Evolutionary conservation across 1,284 basidiomycete genomes (phyloP).

Genomic region (Exobasidium rhododendri): DNA sequence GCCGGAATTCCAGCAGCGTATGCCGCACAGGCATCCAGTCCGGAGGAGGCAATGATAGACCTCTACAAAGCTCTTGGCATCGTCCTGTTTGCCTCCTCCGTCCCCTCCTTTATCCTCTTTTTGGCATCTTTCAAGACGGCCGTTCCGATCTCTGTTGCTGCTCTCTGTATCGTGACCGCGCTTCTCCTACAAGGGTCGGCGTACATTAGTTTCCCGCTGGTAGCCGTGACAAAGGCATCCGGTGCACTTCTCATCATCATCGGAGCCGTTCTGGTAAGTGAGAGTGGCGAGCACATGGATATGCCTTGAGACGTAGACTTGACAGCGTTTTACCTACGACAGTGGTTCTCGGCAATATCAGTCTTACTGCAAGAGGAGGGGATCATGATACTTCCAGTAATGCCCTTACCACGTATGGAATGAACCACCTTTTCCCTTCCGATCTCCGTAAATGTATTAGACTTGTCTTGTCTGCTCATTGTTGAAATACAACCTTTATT

Average conservation of each 20-base stretch:
- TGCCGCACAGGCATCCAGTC: conserved; percentile 19
- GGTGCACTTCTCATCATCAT: conserved; percentile 33
- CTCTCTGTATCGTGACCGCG: conserved; percentile 27
- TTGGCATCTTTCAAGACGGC: conserved; percentile 27
- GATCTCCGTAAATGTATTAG: too few species aligned
- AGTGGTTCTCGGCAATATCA: conserved; percentile 26
- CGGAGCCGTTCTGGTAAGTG: too few species aligned
- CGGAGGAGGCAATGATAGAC: conserved; percentile 13
- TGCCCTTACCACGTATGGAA: conserved; percentile 31
- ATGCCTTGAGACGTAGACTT: too few species aligned
- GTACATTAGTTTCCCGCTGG: conserved; percentile 18
- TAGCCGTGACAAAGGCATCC: conserved; percentile 18
- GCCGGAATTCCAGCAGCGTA: conserved; percentile 31
- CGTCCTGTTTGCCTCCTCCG: conserved; percentile 27
- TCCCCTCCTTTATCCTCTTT: conserved; percentile 36
- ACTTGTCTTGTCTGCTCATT: too few species aligned
- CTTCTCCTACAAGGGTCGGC: conserved; percentile 23
- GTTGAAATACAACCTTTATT: too few species aligned
- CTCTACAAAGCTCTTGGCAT: conserved; percentile 26
- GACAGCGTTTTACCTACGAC: too few species aligned
- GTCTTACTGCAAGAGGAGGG: conserved; percentile 37
- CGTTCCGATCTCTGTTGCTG: conserved; percentile 20
- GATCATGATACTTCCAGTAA: conserved; percentile 27
- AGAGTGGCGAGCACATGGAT: too few species aligned
- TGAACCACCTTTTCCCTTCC: too few species aligned